Conservation (phyloP, 495 filamentous ascomycete species). For the Poronia punctata region DNA sequence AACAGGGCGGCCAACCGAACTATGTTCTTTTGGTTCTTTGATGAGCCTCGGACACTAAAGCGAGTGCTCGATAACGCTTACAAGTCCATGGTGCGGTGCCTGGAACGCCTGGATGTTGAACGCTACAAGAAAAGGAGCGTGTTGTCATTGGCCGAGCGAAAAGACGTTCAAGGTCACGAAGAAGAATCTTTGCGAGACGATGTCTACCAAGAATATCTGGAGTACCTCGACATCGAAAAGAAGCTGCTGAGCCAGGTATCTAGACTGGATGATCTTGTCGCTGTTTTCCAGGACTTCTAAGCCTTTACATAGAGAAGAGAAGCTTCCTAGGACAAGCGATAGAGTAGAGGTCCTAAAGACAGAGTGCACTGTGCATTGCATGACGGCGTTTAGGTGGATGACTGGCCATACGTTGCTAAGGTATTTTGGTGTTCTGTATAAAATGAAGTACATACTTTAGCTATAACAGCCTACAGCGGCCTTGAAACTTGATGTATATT, state of each 20-base stretch:
- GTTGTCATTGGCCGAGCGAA: slow-evolving; percentile 68
- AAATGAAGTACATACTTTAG: too few species aligned
- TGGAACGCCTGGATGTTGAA: slow-evolving; percentile 72
- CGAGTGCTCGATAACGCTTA: slow-evolving; percentile 70
- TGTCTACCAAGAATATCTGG: slow-evolving; percentile 58
- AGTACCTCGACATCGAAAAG: slow-evolving; percentile 67
- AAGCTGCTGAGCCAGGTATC: slow-evolving; percentile 67
- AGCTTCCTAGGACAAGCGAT: not conserved
- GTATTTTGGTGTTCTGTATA: slow-evolving; percentile 17
- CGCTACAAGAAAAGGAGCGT: slow-evolving; percentile 57
- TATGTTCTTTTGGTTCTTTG: slow-evolving; percentile 86
- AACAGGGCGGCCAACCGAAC: slow-evolving; percentile 70
- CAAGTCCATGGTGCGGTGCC: slow-evolving; percentile 77
- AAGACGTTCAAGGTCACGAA: slow-evolving; percentile 74
- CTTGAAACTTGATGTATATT: too few species aligned
- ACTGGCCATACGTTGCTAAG: slow-evolving; percentile 6
- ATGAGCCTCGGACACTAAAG: slow-evolving; percentile 57
- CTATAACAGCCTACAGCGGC: too few species aligned
- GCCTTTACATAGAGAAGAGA: slow-evolving; percentile 3
- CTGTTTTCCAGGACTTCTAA: slow-evolving; percentile 76
- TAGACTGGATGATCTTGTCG: slow-evolving; percentile 77
- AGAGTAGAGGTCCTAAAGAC: slow-evolving; percentile 11
- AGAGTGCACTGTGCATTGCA: slow-evolving; percentile 20
- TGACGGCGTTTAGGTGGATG: slow-evolving; percentile 21
- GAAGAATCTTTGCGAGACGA: slow-evolving; percentile 63